These are phyloP conservation scores for Aspergillus sp. DNA, from an alignment of 2,329 filamentous ascomycete species.

Conservation along the genomic window DNA sequence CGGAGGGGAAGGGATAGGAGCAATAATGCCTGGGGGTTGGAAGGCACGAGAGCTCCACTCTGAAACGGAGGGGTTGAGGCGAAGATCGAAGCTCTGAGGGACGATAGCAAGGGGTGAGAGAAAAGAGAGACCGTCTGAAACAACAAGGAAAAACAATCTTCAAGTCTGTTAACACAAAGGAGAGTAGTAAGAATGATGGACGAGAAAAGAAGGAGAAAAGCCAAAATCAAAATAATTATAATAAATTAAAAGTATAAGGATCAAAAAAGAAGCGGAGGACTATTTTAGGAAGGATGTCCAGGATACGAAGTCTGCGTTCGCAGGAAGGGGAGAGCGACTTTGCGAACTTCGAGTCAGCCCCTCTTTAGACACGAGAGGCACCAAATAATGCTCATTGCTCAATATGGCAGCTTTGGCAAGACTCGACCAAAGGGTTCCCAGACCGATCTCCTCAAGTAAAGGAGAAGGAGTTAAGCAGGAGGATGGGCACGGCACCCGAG, in stretches of 20 bases:
- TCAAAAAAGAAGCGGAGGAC: slow-evolving; percentile 12
- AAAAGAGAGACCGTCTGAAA: not conserved
- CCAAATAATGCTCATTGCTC: not conserved
- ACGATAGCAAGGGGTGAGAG: not conserved
- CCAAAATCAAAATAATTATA: slow-evolving; percentile 6
- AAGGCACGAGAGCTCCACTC: not conserved
- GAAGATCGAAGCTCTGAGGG: not conserved
- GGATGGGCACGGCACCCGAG: slow-evolving; percentile 23
- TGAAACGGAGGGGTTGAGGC: not conserved
- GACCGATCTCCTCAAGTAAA: slow-evolving; percentile 18
- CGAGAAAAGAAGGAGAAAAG: slow-evolving; percentile 9
- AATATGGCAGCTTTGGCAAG: not conserved
- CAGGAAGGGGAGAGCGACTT: slow-evolving; percentile 9
- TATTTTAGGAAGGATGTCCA: slow-evolving; percentile 18
- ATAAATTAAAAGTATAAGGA: slow-evolving; percentile 8
- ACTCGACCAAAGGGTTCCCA: not conserved
- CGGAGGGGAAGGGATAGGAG: slow-evolving; percentile 12
- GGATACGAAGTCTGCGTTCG: slow-evolving; percentile 1
- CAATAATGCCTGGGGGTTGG: slow-evolving; percentile 3
- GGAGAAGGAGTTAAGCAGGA: slow-evolving; percentile 14
- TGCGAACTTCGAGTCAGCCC: not conserved
- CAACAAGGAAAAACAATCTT: not conserved
- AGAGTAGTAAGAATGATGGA: not conserved
- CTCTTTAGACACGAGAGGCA: not conserved
- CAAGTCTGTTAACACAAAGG: slow-evolving; percentile 1